Evolutionary conservation across 805 yeast genomes (phyloP), one percentile per base, ranked within the genome.

Genomic region (Metschnikowia peoriensis): DNA sequence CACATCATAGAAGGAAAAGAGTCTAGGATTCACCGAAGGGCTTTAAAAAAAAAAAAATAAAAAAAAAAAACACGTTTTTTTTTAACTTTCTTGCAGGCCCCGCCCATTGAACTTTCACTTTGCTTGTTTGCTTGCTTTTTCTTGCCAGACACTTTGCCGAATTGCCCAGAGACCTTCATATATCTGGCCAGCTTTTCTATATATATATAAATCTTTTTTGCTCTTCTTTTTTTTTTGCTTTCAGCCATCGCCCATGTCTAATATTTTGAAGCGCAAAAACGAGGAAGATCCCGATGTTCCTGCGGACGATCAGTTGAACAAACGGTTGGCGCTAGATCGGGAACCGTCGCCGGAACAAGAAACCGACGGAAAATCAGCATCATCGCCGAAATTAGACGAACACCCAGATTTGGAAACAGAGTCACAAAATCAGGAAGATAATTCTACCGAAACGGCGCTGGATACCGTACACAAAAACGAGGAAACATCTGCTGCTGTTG

Each of bases 251-350:
- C 35, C 34, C 44, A 59, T 59, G 62, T 59, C 62, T 51, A 70
- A 68, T 51, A 72, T 79, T 65, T 71, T 83, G 64, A 86, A 86
- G 66, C 76, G 92, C 51, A 86, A 85, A 71, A 85, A 83, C 70
- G 91, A 86, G 56, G 89, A 85, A 52, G 58, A 55, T 39, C 76
- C 72, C 46, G 57, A 32, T 32, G 35, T 66, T 12, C 50, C 65
- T 9, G 71, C 72, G 11, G 77, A 79, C 43, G 82, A 77, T 53
- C 82, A 80, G 50, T 73, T 79, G 32, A 83, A 75, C 48, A 86
- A 86, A 61, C 71, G 93, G 47, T 87, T 85, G 14, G 92, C 92
- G 2, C 75, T 86, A 58, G 89, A 85, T 57, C 80, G 84, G 51
- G 89, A 81, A 51, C 79, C 77, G 44, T 66, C 79, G 41, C 82